Evolutionary conservation across 2,329 filamentous ascomycete genomes (phyloP).

Genomic region (Aureobasidium sp.): DNA sequence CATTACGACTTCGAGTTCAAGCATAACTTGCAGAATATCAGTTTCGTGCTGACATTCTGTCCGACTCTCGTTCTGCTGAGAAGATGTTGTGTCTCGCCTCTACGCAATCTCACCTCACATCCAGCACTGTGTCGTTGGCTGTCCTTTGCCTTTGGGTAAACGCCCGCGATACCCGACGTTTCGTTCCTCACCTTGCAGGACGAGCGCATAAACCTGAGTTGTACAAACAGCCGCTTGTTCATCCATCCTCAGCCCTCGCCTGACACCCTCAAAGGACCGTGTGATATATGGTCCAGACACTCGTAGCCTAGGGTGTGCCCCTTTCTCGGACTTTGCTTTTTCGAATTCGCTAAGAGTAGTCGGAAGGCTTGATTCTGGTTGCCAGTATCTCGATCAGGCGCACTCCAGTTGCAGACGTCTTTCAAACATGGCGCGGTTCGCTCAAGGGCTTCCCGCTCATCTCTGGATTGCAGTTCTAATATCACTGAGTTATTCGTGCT

Average conservation of each 20-base stretch:
- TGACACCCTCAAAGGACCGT: background rate
- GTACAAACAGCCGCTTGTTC: conserved; percentile 10
- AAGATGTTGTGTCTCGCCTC: background rate
- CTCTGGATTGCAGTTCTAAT: conserved; percentile 11
- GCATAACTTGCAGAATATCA: background rate
- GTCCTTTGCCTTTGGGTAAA: background rate
- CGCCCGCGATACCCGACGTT: background rate
- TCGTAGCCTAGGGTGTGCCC: background rate
- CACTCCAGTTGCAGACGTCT: background rate
- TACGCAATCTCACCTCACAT: background rate
- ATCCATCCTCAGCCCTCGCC: conserved; percentile 3
- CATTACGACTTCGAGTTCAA: background rate
- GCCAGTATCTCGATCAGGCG: background rate
- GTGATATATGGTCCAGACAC: conserved; percentile 13
- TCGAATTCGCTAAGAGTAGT: background rate
- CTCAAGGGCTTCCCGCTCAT: conserved; percentile 1
- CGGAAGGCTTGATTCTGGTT: background rate
- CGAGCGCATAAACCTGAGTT: conserved; percentile 8
- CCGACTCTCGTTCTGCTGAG: background rate
- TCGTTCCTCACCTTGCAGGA: conserved; percentile 13
- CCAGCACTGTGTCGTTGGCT: conserved; percentile 6
- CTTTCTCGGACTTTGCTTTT: conserved; percentile 11
- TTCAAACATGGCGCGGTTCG: conserved; percentile 10
- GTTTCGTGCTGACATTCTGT: background rate
- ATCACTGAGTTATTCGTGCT: conserved; percentile 13